These are phyloP conservation scores for Isoetes taiwanensis DNA, from an alignment of 75 land plant species.

Conservation along the genomic window DNA sequence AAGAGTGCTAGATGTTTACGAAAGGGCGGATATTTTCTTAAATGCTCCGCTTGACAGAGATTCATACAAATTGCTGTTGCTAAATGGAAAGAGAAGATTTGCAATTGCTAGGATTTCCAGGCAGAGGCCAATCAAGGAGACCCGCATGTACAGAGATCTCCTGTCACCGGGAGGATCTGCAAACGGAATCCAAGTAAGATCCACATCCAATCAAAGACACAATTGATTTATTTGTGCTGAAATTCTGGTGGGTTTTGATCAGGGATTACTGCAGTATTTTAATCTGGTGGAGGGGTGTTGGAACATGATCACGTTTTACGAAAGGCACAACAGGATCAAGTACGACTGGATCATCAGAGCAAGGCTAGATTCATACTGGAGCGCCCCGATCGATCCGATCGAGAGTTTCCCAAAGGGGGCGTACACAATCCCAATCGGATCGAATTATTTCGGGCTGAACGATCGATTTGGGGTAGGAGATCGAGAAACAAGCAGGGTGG, in stretches of 20 bases:
- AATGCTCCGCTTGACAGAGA: background rate
- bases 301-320: background rate
- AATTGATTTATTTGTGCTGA: too few relatives aligned
- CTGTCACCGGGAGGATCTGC: background rate
- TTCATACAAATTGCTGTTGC: background rate
- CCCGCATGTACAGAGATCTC: background rate
- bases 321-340: background rate
- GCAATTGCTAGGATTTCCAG: background rate
- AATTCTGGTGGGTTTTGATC: too few relatives aligned
- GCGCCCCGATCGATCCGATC: background rate
- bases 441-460: background rate
- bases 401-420: background rate
- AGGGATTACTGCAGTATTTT: constrained; percentile 4
- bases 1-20: background rate
- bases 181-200: background rate
- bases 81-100: background rate
- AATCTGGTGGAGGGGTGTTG: background rate
- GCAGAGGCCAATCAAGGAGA: background rate
- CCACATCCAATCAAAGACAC: too few relatives aligned
- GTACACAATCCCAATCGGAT: background rate
- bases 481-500: background rate
- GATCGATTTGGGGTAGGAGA: constrained; percentile 6
- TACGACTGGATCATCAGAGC: constrained; percentile 9
- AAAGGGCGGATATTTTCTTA: background rate
- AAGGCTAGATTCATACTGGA: background rate